Evolutionary conservation across 129 eudicot genomes (phyloP).

Genomic region (Lactuca saligna): DNA sequence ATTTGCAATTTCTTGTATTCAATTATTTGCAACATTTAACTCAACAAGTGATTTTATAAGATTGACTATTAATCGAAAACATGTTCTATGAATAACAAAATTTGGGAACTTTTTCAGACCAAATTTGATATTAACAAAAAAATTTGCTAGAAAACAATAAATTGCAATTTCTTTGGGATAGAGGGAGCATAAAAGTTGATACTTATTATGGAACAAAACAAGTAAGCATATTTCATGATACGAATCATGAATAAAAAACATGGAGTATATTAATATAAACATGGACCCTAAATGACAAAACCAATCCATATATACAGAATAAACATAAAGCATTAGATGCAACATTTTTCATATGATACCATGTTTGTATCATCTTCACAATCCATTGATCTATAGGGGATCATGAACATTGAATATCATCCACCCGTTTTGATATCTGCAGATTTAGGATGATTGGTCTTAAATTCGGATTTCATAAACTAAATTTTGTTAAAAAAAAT

Average conservation of each 20-base stretch:
- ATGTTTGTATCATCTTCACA: conserved; percentile 24
- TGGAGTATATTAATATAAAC: neutral
- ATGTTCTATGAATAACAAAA: neutral
- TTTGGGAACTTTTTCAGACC: neutral
- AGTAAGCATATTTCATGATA: no score
- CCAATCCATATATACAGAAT: neutral
- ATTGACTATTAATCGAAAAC: no score
- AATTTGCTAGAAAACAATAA: no score
- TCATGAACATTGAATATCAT: conserved; percentile 24
- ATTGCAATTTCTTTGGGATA: no score
- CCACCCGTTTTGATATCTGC: conserved; percentile 18
- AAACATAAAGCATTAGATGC: conserved; percentile 24
- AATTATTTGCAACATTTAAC: neutral
- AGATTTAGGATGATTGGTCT: conserved; percentile 18
- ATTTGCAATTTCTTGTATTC: neutral
- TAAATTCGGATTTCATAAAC: neutral
- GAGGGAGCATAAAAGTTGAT: neutral
- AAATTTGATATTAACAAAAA: neutral
- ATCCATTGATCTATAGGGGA: conserved; percentile 21
- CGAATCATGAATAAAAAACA: neutral
- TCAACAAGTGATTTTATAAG: neutral
- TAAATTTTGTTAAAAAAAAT: neutral
- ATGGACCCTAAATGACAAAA: conserved; percentile 6
- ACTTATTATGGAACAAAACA: neutral
- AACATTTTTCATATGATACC: conserved; percentile 25